These are phyloP conservation scores for Phylloporus arenicola DNA, from an alignment of 768 basidiomycete species.

Conservation along the genomic window DNA sequence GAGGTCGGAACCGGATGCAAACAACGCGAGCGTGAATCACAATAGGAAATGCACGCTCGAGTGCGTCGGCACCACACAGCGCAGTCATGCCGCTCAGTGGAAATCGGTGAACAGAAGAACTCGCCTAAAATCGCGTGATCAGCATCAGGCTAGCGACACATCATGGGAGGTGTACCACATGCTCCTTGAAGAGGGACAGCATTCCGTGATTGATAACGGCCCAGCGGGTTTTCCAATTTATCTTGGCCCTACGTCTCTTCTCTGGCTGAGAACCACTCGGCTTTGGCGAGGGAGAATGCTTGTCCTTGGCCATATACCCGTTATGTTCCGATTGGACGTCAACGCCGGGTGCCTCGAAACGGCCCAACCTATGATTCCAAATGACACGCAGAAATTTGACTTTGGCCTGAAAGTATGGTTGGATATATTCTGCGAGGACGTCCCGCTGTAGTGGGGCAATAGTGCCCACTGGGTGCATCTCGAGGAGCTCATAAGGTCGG, in stretches of 20 bases:
- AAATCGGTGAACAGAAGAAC: slow-evolving; percentile 34
- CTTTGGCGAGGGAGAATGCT: slow-evolving; percentile 9
- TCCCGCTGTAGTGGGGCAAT: slow-evolving; percentile 42
- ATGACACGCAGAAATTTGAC: slow-evolving; percentile 48
- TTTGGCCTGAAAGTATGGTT: slow-evolving; percentile 56
- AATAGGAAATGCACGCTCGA: slow-evolving; percentile 28
- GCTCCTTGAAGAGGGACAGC: slow-evolving; percentile 49
- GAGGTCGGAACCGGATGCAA: slow-evolving; percentile 36
- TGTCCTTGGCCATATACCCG: slow-evolving; percentile 14
- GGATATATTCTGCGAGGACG: slow-evolving; percentile 39
- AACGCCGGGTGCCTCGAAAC: slow-evolving; percentile 22
- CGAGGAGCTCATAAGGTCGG: slow-evolving; percentile 60
- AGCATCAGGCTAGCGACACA: background rate
- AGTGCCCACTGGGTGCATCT: slow-evolving; percentile 48
- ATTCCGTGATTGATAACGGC: slow-evolving; percentile 54
- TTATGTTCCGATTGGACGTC: slow-evolving; percentile 1
- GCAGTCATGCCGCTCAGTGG: slow-evolving; percentile 38
- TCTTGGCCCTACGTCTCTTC: slow-evolving; percentile 31
- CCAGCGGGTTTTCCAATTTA: slow-evolving; percentile 64
- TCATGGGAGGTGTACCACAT: slow-evolving; percentile 38
- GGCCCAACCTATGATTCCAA: slow-evolving; percentile 25
- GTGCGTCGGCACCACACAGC: slow-evolving; percentile 42
- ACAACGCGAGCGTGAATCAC: slow-evolving; percentile 29
- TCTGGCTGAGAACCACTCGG: slow-evolving; percentile 9
- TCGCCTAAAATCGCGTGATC: slow-evolving; percentile 32